Conservation (phyloP, 768 basidiomycete genomes). For the Trametes cinnabarina region DNA sequence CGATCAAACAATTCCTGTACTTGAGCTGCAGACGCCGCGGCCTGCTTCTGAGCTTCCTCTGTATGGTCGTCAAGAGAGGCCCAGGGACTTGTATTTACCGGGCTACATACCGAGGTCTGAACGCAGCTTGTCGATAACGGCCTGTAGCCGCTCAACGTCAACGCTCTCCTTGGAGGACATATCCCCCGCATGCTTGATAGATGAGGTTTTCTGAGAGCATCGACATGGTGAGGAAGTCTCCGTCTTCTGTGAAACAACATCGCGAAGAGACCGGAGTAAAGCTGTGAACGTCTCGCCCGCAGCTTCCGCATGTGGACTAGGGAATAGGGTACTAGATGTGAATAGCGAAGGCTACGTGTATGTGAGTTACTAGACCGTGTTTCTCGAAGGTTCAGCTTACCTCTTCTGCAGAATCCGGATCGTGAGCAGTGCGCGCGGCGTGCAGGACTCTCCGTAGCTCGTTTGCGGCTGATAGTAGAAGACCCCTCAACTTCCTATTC, state of each 20-base stretch:
- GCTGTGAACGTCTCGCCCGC: conserved; percentile 28
- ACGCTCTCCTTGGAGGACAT: neutral
- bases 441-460: conserved; percentile 58
- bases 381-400: conserved; percentile 30
- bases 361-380: conserved; percentile 23
- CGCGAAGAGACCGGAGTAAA: conserved; percentile 27
- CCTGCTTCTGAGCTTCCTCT: conserved; percentile 51
- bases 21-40: conserved; percentile 28
- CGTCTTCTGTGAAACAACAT: conserved; percentile 17
- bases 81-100: neutral
- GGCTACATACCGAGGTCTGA: conserved; percentile 54
- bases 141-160: conserved; percentile 51
- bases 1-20: conserved; percentile 55
- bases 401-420: conserved; percentile 46
- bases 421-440: conserved; percentile 38
- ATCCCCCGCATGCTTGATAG: neutral
- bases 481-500: conserved; percentile 56
- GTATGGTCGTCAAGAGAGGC: neutral
- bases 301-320: conserved; percentile 23
- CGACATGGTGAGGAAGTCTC: neutral
- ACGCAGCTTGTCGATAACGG: conserved; percentile 48
- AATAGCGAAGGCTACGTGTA: conserved; percentile 29
- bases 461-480: conserved; percentile 63
- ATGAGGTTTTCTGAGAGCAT: neutral
- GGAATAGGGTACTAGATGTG: conserved; percentile 26